Evolutionary conservation across 768 basidiomycete genomes (phyloP).

Genomic region (Termitomyces sp.): DNA sequence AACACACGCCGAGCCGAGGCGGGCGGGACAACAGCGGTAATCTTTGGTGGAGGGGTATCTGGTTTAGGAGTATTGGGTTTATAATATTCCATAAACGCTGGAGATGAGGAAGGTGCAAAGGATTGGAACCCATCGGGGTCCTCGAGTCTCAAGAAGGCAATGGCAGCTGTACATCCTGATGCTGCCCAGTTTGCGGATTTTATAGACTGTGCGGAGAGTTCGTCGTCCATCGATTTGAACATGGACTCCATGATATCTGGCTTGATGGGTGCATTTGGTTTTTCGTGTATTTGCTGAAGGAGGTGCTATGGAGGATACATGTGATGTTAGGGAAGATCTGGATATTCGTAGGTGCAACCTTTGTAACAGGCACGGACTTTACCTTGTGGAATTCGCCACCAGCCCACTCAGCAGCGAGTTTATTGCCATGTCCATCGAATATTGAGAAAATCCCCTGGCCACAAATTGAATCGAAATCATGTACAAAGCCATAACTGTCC

Average conservation of each 20-base stretch:
- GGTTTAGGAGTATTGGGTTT: conserved; percentile 5
- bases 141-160: conserved; percentile 18
- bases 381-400: conserved; percentile 20
- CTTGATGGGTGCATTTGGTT: conserved; percentile 11
- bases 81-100: conserved; percentile 7
- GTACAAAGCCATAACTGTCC: conserved; percentile 18
- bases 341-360: not conserved
- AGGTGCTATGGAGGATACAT: conserved; percentile 11
- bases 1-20: conserved; percentile 11
- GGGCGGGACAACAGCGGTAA: conserved; percentile 6
- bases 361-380: not conserved
- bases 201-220: conserved; percentile 11
- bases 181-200: conserved; percentile 17
- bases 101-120: conserved; percentile 1
- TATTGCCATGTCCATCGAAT: conserved; percentile 20
- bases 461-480: conserved; percentile 16
- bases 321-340: not conserved
- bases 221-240: conserved; percentile 17
- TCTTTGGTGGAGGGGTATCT: not conserved
- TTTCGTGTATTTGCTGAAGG: conserved; percentile 11
- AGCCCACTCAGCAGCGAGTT: conserved; percentile 18
- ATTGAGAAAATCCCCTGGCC: conserved; percentile 18
- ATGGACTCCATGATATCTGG: conserved; percentile 12
- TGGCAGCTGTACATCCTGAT: conserved; percentile 18
- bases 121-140: conserved; percentile 13